Evolutionary conservation across 768 basidiomycete genomes (phyloP).

Genomic region (Rhodotorula kratochvilovae): DNA sequence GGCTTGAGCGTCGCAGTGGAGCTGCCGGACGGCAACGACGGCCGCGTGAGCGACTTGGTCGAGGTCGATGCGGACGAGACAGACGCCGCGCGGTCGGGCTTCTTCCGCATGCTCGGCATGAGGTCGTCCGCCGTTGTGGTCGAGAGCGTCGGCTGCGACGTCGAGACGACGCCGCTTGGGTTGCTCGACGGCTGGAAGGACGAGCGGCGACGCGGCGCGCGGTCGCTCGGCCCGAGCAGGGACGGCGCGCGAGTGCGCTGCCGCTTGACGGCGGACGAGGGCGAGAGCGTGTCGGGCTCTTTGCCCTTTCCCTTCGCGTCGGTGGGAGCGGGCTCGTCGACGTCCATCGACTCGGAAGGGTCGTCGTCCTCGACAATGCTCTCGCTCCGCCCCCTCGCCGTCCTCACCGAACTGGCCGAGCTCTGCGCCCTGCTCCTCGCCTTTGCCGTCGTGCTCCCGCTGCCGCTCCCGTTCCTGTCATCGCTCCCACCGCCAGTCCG

Average conservation of each 20-base stretch:
- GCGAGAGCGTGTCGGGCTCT: not conserved
- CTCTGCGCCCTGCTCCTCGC: slow-evolving; percentile 6
- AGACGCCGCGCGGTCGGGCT: not conserved
- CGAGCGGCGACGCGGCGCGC: not conserved
- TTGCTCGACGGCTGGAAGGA: not conserved
- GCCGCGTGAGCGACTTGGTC: not conserved
- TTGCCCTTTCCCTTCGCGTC: not conserved
- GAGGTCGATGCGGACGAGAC: slow-evolving; percentile 2
- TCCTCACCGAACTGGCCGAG: slow-evolving; percentile 15
- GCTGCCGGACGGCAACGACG: not conserved
- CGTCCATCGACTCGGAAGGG: slow-evolving; percentile 1
- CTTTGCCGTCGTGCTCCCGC: not conserved
- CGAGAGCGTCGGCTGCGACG: slow-evolving; percentile 1
- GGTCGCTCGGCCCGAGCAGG: not conserved
- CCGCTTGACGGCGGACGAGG: not conserved
- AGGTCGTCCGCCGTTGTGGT: slow-evolving; percentile 9
- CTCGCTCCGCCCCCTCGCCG: not conserved
- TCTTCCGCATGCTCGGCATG: slow-evolving; percentile 9
- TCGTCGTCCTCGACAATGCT: not conserved
- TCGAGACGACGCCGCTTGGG: not conserved
- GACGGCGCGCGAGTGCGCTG: not conserved
- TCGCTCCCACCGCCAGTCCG: not conserved
- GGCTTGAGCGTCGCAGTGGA: not conserved
- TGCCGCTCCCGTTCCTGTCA: not conserved
- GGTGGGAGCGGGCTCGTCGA: not conserved